Evolutionary conservation across 176 grass and related monocot genomes (phyloP).

Genomic region (Urochloa ruziziensis): DNA sequence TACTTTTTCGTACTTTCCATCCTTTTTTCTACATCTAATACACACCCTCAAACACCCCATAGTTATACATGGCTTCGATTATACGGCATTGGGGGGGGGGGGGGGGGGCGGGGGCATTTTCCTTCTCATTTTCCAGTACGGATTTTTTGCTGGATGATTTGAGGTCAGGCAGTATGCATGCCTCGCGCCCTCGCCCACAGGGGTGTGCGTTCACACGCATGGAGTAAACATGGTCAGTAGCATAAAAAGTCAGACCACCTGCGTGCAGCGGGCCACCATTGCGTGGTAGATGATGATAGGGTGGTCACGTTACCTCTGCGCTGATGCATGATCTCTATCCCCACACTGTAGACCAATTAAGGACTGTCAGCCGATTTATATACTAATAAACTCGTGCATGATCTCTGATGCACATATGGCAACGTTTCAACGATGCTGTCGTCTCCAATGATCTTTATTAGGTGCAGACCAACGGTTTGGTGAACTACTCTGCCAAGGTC

Average conservation of each 20-base stretch:
- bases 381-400: neutral
- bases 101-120: too few species aligned
- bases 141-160: neutral
- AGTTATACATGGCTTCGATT: too few species aligned
- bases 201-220: neutral
- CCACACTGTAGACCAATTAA: neutral
- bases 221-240: neutral
- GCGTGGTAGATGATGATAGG: neutral
- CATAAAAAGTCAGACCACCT: neutral
- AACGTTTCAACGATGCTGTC: slow-evolving; percentile 26
- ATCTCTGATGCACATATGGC: slow-evolving; percentile 45
- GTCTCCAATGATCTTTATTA: slow-evolving; percentile 35
- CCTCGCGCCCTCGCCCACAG: too few species aligned
- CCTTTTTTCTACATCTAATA: too few species aligned
- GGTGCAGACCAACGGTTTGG: slow-evolving; percentile 36
- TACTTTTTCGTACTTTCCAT: too few species aligned
- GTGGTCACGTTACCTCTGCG: neutral
- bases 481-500: slow-evolving; percentile 26
- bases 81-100: too few species aligned
- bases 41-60: too few species aligned
- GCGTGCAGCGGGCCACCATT: neutral
- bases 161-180: neutral
- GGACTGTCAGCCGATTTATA: neutral
- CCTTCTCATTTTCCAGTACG: neutral
- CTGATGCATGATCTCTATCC: neutral